Conservation (phyloP, 2,329 filamentous ascomycete genomes). For the Aspergillus alliaceus region DNA sequence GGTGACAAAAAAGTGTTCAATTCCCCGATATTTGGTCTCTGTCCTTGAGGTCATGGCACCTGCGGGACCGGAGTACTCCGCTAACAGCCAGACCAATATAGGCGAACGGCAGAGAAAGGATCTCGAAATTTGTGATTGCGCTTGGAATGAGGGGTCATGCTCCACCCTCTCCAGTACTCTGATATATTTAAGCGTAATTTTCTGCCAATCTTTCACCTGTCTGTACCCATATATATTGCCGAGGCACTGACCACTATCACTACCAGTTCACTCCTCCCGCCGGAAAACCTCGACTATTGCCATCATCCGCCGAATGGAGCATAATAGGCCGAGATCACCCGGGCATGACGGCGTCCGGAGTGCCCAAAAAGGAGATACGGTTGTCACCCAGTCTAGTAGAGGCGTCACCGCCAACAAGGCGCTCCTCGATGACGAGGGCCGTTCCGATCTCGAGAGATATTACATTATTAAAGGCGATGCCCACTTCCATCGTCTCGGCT, state of each 20-base stretch:
- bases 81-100: background rate
- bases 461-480: background rate
- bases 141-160: background rate
- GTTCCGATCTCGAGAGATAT: background rate
- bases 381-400: background rate
- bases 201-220: too few species aligned
- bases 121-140: background rate
- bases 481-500: slow-evolving; percentile 38
- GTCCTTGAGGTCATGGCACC: too few species aligned
- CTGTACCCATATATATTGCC: background rate
- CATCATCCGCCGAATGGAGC: background rate
- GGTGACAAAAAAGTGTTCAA: too few species aligned
- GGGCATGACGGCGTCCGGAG: background rate
- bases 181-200: background rate
- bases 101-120: background rate
- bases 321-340: background rate
- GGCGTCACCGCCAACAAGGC: background rate
- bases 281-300: too few species aligned
- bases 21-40: too few species aligned
- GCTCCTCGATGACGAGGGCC: background rate
- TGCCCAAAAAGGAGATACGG: background rate
- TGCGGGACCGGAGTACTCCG: background rate
- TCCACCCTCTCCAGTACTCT: background rate
- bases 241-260: background rate
- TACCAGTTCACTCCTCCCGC: background rate